Evolutionary conservation across 1,284 basidiomycete species (phyloP), one percentile per base, ranked within the genome.

Genomic region (Hypsizygus ulmarius): DNA sequence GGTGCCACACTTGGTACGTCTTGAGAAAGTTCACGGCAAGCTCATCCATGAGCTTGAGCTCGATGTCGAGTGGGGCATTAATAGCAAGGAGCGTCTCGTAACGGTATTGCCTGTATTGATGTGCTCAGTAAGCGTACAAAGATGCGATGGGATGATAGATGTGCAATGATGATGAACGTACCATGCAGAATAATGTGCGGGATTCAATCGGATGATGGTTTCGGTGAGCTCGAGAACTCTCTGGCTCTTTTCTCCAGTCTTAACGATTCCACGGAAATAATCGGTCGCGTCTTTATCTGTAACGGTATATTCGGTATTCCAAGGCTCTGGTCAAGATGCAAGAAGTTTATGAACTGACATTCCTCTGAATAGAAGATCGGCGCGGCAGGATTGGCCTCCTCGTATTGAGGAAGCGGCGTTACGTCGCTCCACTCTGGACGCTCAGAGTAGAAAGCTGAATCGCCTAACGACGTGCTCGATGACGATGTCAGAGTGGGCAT

Each of bases 1-100:
- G 93, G 69, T 97, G 94, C 94, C 94, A 97, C 38, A 97, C 93
- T 74, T 97, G 94, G 66, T 97, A 97, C 10, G 85, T 91, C 73
- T 97, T 97, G 61, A 96, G 78, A 65, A 84, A 85, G 53, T 79
- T 77, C 55, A 86, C 76, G 25, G 92, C 88, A 49, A 95, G 78
- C 54, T 84, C 82, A 68, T 95, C 88, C 82, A 96, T 92, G 42
- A 93, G 74, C 44, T 72, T 69, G 8, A 96, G 77, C 69, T 97
- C 94, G 9, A 68, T 72, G 16, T 83, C 76, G 49, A 97, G 75
- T 35, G 90, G 77, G 1, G 80, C 70, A 11, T 81, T 63, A 49
- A 91, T 68, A 1, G 79, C 78, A 1, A 93, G 56, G 1, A 97
- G 75, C 0, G 90, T 94, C 59, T 87, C 80, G 65, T 93, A 92